These are phyloP conservation scores for Syzygium jambos DNA, from an alignment of 345 rosid genomes.

Conservation along the genomic window DNA sequence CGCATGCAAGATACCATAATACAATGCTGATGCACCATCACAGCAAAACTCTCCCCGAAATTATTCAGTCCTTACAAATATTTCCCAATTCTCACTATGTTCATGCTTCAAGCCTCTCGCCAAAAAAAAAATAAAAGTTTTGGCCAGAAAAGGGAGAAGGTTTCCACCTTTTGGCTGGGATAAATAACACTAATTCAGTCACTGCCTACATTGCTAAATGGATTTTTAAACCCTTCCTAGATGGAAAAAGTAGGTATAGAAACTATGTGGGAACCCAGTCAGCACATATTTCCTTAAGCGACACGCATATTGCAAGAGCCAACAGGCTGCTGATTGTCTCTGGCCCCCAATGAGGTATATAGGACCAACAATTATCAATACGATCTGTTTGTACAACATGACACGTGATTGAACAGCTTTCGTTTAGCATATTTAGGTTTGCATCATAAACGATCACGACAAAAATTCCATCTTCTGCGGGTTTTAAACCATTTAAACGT, in stretches of 20 bases:
- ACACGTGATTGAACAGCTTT: not conserved
- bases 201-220: not conserved
- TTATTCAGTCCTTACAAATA: not conserved
- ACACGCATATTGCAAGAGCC: not conserved
- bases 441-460: not conserved
- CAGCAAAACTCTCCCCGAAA: not conserved
- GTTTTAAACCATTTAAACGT: not conserved
- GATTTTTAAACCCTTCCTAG: not conserved
- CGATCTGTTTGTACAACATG: not conserved
- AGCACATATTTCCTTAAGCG: not conserved
- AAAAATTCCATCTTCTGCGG: not conserved
- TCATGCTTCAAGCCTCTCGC: not conserved
- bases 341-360: not conserved
- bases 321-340: not conserved
- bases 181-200: not conserved
- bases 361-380: not conserved
- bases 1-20: not conserved
- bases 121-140: not conserved
- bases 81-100: not conserved
- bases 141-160: not conserved
- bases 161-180: not conserved
- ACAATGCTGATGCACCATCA: not conserved
- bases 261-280: not conserved
- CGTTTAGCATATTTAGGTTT: not conserved
- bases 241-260: not conserved